Evolutionary conservation across 306 rosid species (phyloP).

Genomic region (Heteromeles arbutifolia): DNA sequence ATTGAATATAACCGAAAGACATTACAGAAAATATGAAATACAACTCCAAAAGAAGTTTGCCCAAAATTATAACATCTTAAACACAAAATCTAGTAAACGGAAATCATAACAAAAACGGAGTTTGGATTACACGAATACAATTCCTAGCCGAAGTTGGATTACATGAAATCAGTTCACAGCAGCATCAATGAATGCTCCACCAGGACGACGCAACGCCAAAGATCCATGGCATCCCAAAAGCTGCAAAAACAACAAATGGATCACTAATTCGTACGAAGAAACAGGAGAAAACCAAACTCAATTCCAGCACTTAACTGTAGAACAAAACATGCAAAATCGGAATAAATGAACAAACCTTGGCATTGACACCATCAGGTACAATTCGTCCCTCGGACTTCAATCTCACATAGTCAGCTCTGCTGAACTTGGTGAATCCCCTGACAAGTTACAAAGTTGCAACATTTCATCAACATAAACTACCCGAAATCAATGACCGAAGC

Average conservation of each 20-base stretch:
- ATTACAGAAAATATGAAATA: no score
- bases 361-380: constrained; percentile 75
- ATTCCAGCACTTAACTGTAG: background rate
- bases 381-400: constrained; percentile 57
- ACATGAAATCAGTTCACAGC: constrained; percentile 16
- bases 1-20: no score
- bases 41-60: background rate
- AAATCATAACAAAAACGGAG: background rate
- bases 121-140: background rate
- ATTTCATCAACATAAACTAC: background rate
- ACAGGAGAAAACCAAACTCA: background rate
- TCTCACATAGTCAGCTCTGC: constrained; percentile 50
- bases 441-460: background rate
- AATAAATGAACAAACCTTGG: constrained; percentile 41
- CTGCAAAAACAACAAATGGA: constrained; percentile 22
- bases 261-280: background rate
- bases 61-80: background rate
- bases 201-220: constrained; percentile 59
- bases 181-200: constrained; percentile 56
- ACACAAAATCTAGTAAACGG: background rate
- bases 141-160: background rate
- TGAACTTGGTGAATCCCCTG: constrained; percentile 63
- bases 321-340: background rate
- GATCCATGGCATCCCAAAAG: constrained; percentile 84
- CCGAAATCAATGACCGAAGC: background rate